These are phyloP conservation scores for Chrysoporthe austroafricana DNA, from an alignment of 2,329 filamentous ascomycete species.

Conservation along the genomic window DNA sequence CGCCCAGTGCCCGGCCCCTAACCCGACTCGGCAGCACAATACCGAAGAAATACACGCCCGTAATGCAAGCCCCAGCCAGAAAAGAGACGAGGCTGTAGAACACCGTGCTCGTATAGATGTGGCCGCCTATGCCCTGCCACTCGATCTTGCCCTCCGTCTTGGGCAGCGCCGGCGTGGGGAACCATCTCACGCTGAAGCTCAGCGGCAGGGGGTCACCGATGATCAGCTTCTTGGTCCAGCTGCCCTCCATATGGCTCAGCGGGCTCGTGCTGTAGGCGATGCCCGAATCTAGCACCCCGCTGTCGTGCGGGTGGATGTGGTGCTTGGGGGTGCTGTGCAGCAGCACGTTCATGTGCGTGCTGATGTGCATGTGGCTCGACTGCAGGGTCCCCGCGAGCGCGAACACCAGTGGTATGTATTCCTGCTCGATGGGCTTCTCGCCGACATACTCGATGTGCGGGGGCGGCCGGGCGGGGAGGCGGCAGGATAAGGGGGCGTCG, in stretches of 20 bases:
- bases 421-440: slow-evolving; percentile 52
- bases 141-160: slow-evolving; percentile 67
- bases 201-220: slow-evolving; percentile 86
- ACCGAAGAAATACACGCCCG: slow-evolving; percentile 64
- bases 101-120: slow-evolving; percentile 65
- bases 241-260: slow-evolving; percentile 61
- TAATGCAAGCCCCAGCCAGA: slow-evolving; percentile 56
- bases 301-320: slow-evolving; percentile 65
- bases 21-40: slow-evolving; percentile 60
- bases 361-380: slow-evolving; percentile 85
- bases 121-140: slow-evolving; percentile 67
- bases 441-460: slow-evolving; percentile 59
- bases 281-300: slow-evolving; percentile 83
- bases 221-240: slow-evolving; percentile 67
- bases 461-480: slow-evolving; percentile 77
- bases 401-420: slow-evolving; percentile 84
- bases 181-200: slow-evolving; percentile 84
- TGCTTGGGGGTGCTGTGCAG: slow-evolving; percentile 72
- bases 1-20: slow-evolving; percentile 55
- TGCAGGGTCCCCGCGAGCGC: slow-evolving; percentile 89
- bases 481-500: slow-evolving; percentile 90
- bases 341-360: slow-evolving; percentile 86
- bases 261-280: slow-evolving; percentile 85
- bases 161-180: slow-evolving; percentile 73
- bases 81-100: slow-evolving; percentile 66